phyloP scores from a whole-genome alignment of 148 eudicot genomes.

The Rhododendron griersonianum region DNA sequence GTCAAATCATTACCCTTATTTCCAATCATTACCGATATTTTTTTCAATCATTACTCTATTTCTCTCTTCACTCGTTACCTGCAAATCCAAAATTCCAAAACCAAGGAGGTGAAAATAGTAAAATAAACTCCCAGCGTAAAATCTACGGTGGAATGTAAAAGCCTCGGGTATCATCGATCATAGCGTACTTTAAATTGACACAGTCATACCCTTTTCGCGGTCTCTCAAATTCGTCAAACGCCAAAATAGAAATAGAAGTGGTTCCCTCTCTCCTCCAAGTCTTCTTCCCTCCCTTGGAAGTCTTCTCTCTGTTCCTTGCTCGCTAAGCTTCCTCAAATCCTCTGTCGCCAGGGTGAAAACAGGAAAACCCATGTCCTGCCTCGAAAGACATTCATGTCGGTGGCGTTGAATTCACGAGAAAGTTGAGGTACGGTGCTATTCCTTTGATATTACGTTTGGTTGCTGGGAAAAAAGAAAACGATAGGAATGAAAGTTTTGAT shows the following conservation, averaged over 20 bases:
- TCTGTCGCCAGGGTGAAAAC: background rate
- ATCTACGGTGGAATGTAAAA: too few relatives aligned
- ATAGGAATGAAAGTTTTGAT: background rate
- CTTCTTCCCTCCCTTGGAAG: background rate
- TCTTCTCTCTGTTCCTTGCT: background rate
- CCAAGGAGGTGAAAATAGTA: too few relatives aligned
- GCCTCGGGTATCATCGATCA: background rate
- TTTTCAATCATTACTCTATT: too few relatives aligned
- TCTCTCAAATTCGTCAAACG: background rate
- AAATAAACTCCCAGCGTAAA: too few relatives aligned
- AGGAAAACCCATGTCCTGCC: background rate
- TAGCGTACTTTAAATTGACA: background rate
- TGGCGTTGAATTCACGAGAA: background rate
- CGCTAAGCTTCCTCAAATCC: background rate
- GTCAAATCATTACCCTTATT: too few relatives aligned
- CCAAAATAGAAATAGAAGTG: background rate
- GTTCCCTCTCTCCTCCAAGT: background rate
- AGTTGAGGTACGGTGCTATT: background rate
- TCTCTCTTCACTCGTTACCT: too few relatives aligned
- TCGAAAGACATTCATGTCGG: background rate
- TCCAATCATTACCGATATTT: too few relatives aligned
- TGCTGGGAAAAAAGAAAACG: background rate
- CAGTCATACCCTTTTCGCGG: background rate
- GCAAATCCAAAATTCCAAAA: too few relatives aligned
- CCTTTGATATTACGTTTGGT: constrained; percentile 1